Conservation (phyloP, 176 grass and related monocot species). For the Musa beccarii region DNA sequence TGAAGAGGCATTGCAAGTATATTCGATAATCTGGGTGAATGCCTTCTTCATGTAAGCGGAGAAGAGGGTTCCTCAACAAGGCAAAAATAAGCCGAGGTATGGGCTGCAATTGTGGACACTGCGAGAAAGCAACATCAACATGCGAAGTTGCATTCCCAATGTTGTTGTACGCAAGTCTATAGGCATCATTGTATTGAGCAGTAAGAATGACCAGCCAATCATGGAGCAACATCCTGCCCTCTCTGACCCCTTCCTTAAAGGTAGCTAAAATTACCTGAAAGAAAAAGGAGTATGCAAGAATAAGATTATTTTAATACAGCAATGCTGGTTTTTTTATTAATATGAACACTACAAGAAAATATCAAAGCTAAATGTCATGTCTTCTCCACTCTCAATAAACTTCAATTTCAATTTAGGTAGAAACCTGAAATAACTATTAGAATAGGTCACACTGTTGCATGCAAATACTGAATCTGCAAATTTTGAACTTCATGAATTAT, state of each 20-base stretch:
- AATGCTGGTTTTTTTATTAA: not conserved
- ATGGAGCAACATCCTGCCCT: conserved; percentile 64
- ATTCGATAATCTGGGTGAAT: conserved; percentile 97
- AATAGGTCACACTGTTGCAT: not conserved
- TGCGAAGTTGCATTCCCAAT: conserved; percentile 32
- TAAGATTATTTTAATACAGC: not conserved
- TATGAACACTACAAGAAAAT: no score
- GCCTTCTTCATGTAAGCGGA: conserved; percentile 88
- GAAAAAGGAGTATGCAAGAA: conserved; percentile 7
- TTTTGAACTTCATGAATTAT: not conserved
- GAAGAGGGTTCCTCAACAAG: conserved; percentile 78
- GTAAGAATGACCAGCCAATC: conserved; percentile 87
- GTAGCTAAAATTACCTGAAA: conserved; percentile 85
- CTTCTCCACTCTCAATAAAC: no score
- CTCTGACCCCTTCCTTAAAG: conserved; percentile 76
- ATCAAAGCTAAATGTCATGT: no score
- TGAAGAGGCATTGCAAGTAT: conserved; percentile 95
- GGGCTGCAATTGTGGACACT: conserved; percentile 69
- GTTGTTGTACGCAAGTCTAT: conserved; percentile 27
- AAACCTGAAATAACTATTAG: not conserved
- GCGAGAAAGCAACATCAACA: conserved; percentile 78
- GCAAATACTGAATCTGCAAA: not conserved
- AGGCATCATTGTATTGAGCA: conserved; percentile 53
- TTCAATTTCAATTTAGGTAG: no score
- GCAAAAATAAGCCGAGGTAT: conserved; percentile 81